These are phyloP conservation scores for Peronosclerospora sorghi DNA, from an alignment of 352 stramenopile species.

Conservation along the genomic window DNA sequence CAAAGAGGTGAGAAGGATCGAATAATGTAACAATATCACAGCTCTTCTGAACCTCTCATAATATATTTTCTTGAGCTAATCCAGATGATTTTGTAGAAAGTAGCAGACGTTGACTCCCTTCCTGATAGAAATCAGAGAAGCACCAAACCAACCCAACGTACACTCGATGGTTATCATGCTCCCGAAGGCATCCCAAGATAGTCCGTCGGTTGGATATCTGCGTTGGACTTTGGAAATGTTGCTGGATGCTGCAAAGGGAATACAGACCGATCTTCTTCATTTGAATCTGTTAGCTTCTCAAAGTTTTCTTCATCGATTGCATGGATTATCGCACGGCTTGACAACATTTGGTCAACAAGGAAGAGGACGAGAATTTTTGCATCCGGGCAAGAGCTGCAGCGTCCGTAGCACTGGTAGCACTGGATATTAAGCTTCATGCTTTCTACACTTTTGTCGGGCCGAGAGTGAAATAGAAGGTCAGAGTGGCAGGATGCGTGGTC, in stretches of 20 bases:
- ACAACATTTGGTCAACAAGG: slow-evolving; percentile 39
- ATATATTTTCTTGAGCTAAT: slow-evolving; percentile 10
- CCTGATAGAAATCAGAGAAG: slow-evolving; percentile 38
- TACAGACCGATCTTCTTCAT: slow-evolving; percentile 46
- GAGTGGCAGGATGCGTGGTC: background rate
- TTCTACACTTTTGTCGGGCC: slow-evolving; percentile 36
- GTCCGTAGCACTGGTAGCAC: slow-evolving; percentile 8
- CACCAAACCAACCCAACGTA: slow-evolving; percentile 29
- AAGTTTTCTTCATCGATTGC: slow-evolving; percentile 14
- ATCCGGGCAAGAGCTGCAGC: slow-evolving; percentile 18
- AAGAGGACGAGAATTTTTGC: slow-evolving; percentile 36
- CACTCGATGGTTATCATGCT: slow-evolving; percentile 32
- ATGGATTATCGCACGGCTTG: slow-evolving; percentile 23
- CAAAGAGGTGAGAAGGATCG: slow-evolving; percentile 7
- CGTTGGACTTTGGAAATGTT: slow-evolving; percentile 17
- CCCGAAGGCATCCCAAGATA: slow-evolving; percentile 33
- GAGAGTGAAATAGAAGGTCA: slow-evolving; percentile 54
- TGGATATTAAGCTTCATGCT: slow-evolving; percentile 2
- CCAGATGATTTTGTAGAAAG: slow-evolving; percentile 58
- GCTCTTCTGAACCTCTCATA: slow-evolving; percentile 1
- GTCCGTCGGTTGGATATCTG: background rate
- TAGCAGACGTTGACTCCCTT: slow-evolving; percentile 41
- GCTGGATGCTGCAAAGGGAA: slow-evolving; percentile 35
- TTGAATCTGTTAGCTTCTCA: slow-evolving; percentile 37
- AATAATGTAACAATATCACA: background rate